Evolutionary conservation across 108 stramenopile species (phyloP).

Genomic region (Pseudonitzschia multiseries): DNA sequence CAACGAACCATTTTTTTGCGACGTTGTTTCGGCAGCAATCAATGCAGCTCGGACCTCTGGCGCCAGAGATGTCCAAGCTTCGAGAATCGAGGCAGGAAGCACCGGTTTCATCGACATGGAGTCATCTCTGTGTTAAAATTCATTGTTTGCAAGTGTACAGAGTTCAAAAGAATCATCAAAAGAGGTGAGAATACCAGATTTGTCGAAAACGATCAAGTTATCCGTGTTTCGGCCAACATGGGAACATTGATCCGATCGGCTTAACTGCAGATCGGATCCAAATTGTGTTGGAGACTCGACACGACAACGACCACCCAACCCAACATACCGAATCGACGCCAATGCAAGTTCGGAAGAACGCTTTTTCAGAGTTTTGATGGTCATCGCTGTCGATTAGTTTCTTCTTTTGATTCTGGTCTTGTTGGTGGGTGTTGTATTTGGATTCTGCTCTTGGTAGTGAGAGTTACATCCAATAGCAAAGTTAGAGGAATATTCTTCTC

Average conservation of each 20-base stretch:
- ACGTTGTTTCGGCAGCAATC: slow-evolving; percentile 55
- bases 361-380: slow-evolving; percentile 66
- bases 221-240: too few relatives aligned
- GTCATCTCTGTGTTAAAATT: slow-evolving; percentile 48
- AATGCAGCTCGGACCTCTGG: slow-evolving; percentile 67
- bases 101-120: slow-evolving; percentile 28
- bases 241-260: too few relatives aligned
- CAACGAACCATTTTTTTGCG: slow-evolving; percentile 16
- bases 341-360: slow-evolving; percentile 53
- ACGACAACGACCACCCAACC: background rate
- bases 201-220: too few relatives aligned
- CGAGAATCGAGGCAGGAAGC: slow-evolving; percentile 63
- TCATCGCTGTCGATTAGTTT: slow-evolving; percentile 46
- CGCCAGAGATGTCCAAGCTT: slow-evolving; percentile 71
- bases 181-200: background rate
- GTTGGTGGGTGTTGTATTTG: background rate
- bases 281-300: background rate
- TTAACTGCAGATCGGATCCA: background rate
- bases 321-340: slow-evolving; percentile 54
- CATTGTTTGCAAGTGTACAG: background rate
- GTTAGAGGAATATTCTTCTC: background rate
- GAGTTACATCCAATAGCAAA: background rate
- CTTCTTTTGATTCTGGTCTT: background rate
- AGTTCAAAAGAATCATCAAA: background rate
- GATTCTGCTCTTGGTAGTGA: background rate